A percentile compares a stretch with the other conserved stretches of the same genome.
phyloP scores from a whole-genome alignment of 208 protist species.

The Wallacemonas sp. region DNA sequence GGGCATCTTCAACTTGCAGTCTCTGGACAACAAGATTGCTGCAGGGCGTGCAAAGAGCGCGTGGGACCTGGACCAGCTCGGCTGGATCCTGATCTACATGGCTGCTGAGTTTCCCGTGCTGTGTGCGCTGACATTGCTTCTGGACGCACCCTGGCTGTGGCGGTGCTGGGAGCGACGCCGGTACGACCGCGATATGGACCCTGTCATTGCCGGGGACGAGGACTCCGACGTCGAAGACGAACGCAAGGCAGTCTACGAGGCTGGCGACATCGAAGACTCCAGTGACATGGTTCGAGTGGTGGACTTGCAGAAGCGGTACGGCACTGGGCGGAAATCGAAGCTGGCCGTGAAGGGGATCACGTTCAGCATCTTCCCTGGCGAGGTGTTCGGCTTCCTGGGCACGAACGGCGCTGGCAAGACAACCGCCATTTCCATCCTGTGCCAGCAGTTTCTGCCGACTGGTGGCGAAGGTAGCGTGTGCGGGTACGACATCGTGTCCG shows the following conservation, averaged over 20 bases:
- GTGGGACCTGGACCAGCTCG: conserved; percentile 28
- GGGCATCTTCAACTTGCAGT: conserved; percentile 45
- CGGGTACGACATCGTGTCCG: conserved; percentile 48
- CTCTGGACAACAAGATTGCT: conserved; percentile 10
- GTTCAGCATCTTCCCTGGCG: conserved; percentile 50
- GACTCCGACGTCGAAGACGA: conserved; percentile 62
- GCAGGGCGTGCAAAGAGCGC: conserved; percentile 14
- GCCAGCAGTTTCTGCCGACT: conserved; percentile 52
- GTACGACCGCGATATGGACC: conserved; percentile 19
- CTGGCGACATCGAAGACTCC: conserved; percentile 14
- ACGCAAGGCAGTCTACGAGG: conserved; percentile 35
- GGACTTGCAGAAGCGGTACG: conserved; percentile 44
- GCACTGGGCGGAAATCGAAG: conserved; percentile 30
- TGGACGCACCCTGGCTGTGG: conserved; percentile 40
- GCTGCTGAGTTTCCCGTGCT: conserved; percentile 32
- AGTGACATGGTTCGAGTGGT: conserved; percentile 44
- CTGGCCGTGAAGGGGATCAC: conserved; percentile 46
- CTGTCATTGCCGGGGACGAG: conserved; percentile 20
- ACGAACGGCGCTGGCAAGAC: conserved; percentile 83
- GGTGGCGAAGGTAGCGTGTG: conserved; percentile 39
- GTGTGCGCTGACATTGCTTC: conserved; percentile 30
- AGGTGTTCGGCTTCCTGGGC: conserved; percentile 73
- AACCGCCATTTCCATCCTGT: conserved; percentile 64
- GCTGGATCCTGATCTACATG: conserved; percentile 48
- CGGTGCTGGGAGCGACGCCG: conserved; percentile 15